Conservation (phyloP, 768 basidiomycete species). For the Strobilomyces echinocephalus region DNA sequence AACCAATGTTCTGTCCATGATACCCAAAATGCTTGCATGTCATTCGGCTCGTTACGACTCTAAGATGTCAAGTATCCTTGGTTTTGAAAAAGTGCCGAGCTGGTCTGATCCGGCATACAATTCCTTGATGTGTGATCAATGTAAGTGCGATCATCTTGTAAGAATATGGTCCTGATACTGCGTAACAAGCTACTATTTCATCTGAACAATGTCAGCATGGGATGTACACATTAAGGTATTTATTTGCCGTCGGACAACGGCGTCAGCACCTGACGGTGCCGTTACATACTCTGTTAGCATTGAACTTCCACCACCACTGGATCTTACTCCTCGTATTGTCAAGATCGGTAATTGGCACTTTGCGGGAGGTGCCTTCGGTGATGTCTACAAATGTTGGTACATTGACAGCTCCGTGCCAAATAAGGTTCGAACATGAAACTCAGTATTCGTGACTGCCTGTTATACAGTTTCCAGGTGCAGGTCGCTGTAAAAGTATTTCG, state of each 20-base stretch:
- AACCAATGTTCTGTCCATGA: constrained; percentile 48
- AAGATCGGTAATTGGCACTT: background rate
- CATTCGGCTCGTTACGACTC: constrained; percentile 51
- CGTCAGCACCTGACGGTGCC: too few relatives aligned
- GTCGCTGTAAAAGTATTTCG: background rate
- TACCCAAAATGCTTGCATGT: constrained; percentile 55
- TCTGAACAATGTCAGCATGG: too few relatives aligned
- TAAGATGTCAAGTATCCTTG: too few relatives aligned
- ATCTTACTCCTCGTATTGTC: background rate
- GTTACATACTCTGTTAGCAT: too few relatives aligned
- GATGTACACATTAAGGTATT: too few relatives aligned
- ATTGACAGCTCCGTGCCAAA: background rate
- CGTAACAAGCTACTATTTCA: too few relatives aligned
- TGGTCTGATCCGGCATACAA: too few relatives aligned
- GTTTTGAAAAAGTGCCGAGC: too few relatives aligned
- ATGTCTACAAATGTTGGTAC: background rate
- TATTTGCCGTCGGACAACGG: too few relatives aligned
- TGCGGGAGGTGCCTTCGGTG: background rate
- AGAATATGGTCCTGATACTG: too few relatives aligned
- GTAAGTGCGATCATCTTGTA: too few relatives aligned
- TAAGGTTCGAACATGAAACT: background rate
- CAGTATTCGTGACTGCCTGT: background rate
- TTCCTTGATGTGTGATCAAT: too few relatives aligned
- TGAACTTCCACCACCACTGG: background rate
- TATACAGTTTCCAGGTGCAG: background rate